Base-by-base conservation (phyloP, 371 early-diverging fungal species). In the Ordospora colligata region DNA sequence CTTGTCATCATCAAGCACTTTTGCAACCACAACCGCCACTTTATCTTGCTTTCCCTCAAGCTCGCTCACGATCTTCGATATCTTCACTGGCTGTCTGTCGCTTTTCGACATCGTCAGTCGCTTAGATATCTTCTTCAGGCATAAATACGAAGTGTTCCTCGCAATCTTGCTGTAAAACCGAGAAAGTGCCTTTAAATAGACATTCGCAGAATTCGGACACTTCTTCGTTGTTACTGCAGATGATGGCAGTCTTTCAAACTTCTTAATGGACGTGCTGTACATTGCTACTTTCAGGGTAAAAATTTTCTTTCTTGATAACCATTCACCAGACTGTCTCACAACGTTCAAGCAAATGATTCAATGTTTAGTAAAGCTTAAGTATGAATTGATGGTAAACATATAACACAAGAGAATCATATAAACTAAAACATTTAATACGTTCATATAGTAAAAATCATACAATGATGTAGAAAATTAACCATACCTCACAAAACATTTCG, bases 1-100 rank as follows among this genome's bases (percentile, higher is more conserved):
- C 44, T 51, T 76, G 12, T 85, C 84, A 46, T 85, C 84, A 68
- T 82, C 85, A 44, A 85, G 71, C 4, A 85, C 74, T 58, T 85
- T 85, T 50, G 71, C 75, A 27, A 82, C 83, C 12, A 85, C 74
- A 3, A 85, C 81, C 10, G 80, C 76, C 45, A 81, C 53, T 66
- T 83, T 83, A 19, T 73, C 83, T 19, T 54, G 6, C 25, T 64
- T 65, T 14, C 50, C 74, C 6, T 69, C 65, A 0, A 73, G 49
- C 21, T 80, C 62, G n/a, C 74, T 53, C 5, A 78, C 75, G 9
- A 85, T 54, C 19, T 75, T 80, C 10, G 76, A 71, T 1, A 83
- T 44, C n/a, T 79, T 79, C 1, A 83, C 74, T 0, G 81, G 77
- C 49, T 71, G 83, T 22, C 81, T 75, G 53, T 75, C 66, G 17